Evolutionary conservation across 306 rosid genomes (phyloP), one percentile per base, ranked within the genome.

Genomic region (Castanospermum australe): DNA sequence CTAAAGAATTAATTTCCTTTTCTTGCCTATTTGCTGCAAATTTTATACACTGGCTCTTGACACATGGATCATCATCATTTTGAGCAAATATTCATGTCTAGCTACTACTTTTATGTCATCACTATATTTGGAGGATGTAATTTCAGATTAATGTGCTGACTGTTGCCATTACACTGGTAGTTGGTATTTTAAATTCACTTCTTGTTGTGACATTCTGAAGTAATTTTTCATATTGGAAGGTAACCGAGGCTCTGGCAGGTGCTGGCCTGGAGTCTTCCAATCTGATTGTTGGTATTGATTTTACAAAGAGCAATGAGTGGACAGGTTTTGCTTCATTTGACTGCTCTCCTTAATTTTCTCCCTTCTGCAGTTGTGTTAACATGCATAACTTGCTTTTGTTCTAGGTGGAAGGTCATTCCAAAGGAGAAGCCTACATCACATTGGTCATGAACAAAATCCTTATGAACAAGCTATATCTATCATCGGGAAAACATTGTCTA

Each of bases 231-330:
- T 60, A 41, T 79, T 81, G 57, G 70, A 82, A 95, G 99, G 99
- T 96, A 50, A 91, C 97, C 8, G 97, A 89, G 4, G 98, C 98
- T 51, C 77, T 96, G 65, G 89, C 93, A 28, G 76, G 65, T 24
- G 96, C 98, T 80, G 99, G 99, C 44, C 75, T 96, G 9, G 98
- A 96, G 89, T 96, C 98, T 22, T 91, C 98, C 20, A 96, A 96
- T 88, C 94, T 96, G 39, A 89, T 96, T 74, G 98, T 96, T 18
- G 99, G 99, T 55, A 90, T 96, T 77, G 99, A 96, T 84, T 96
- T 93, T 85, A 96, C 99, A 7, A 93, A 96, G 92, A 96, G 99
- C 91, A 96, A 96, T 76, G 99, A 96, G 83, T 96, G 99, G 99
- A 93, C 99, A 90, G 99, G 99, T 94, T 78, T 78, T 80, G 63